A percentile compares a stretch with the other conserved stretches of the same genome.
Evolutionary conservation across 2,329 filamentous ascomycete species (phyloP).

Genomic region (Colletotrichum caudatum): DNA sequence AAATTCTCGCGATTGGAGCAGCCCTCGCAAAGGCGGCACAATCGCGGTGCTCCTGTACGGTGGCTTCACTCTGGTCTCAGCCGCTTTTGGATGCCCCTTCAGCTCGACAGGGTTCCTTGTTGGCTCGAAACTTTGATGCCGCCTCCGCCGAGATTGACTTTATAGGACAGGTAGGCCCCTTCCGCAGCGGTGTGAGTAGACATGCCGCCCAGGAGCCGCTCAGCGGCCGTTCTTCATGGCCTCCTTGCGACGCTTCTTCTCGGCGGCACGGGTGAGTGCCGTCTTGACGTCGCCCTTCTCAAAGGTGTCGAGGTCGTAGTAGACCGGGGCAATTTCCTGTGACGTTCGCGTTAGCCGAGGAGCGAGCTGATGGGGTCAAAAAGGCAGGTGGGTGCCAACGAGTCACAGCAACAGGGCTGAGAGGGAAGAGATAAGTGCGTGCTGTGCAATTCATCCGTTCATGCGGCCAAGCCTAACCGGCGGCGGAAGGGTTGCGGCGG

Average conservation of each 20-base stretch:
- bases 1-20: constrained; percentile 1
- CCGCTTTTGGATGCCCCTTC: neutral
- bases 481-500: neutral
- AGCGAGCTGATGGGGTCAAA: neutral
- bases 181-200: neutral
- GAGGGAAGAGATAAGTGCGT: neutral
- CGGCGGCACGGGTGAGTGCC: constrained; percentile 67
- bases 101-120: neutral
- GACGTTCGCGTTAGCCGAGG: constrained; percentile 22
- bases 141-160: neutral
- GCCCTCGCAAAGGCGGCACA: neutral
- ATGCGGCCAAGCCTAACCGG: neutral
- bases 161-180: neutral
- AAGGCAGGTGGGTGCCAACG: constrained; percentile 28
- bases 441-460: constrained; percentile 4
- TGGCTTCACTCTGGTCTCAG: neutral
- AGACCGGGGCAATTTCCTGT: constrained; percentile 91
- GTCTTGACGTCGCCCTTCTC: constrained; percentile 88
- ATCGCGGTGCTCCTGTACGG: neutral
- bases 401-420: constrained; percentile 5
- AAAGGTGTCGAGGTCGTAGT: constrained; percentile 89
- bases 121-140: neutral
- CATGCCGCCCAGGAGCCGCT: constrained; percentile 34
- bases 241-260: constrained; percentile 71
- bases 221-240: constrained; percentile 64